Conservation (phyloP, 176 grass and related monocot species). For the Poa annua region DNA sequence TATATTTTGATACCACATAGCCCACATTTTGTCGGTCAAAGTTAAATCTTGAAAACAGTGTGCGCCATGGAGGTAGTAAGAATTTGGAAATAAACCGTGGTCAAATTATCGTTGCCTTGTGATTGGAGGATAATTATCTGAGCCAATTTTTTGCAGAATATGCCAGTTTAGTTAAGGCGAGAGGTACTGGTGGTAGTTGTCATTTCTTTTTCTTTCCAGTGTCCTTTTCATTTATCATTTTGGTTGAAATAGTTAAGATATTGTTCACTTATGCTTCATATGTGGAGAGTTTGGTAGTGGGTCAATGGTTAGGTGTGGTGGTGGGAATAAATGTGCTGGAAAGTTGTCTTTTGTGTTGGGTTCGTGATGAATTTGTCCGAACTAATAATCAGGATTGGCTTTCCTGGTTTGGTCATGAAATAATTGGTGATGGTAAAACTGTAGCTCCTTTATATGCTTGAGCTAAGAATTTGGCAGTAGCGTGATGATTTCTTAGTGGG, state of each 20-base stretch:
- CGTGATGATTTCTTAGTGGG: conserved; percentile 8
- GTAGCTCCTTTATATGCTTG: conserved; percentile 34
- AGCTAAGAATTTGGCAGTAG: conserved; percentile 9
- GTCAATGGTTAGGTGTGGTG: conserved; percentile 47
- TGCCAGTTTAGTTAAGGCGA: conserved; percentile 44
- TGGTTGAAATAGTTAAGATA: conserved; percentile 44
- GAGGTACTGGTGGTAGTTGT: conserved; percentile 45
- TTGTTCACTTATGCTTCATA: conserved; percentile 38
- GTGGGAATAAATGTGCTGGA: conserved; percentile 50
- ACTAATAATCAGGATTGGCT: background rate
- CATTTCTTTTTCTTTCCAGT: conserved; percentile 49
- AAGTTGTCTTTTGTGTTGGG: conserved; percentile 41
- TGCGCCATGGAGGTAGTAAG: background rate
- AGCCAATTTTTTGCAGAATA: conserved; percentile 34
- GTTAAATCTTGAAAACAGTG: too few species aligned
- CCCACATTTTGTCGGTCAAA: too few species aligned
- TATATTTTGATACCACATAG: too few species aligned
- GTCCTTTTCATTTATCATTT: conserved; percentile 29
- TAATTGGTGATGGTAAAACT: conserved; percentile 31
- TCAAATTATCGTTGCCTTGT: conserved; percentile 9
- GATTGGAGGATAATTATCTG: conserved; percentile 32
- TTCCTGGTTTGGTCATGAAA: background rate
- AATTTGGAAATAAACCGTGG: background rate
- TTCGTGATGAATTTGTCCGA: conserved; percentile 37
- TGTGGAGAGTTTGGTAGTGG: conserved; percentile 48